Evolutionary conservation across 2,329 filamentous ascomycete species (phyloP).

Genomic region (Mollisiaceae sp.): DNA sequence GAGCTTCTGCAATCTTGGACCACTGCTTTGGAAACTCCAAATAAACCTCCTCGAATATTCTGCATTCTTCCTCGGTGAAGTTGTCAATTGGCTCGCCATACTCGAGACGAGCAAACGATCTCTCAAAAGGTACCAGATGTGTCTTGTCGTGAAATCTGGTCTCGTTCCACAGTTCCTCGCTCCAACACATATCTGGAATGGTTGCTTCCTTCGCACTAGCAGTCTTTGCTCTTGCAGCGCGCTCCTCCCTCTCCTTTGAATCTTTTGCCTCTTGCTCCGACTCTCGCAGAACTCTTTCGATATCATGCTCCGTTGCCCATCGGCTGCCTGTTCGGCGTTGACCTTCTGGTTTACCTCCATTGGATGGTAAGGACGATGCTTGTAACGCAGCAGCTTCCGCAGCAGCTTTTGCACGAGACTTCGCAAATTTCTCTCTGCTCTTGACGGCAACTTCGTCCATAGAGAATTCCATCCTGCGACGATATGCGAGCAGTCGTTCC

Average conservation of each 20-base stretch:
- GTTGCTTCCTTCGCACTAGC: constrained; percentile 78
- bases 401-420: constrained; percentile 34
- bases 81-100: constrained; percentile 76
- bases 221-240: constrained; percentile 70
- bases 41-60: constrained; percentile 75
- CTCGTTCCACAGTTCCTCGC: constrained; percentile 61
- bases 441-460: constrained; percentile 37
- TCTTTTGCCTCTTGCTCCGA: constrained; percentile 75
- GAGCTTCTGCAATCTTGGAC: constrained; percentile 73
- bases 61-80: constrained; percentile 73
- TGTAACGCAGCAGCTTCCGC: constrained; percentile 36
- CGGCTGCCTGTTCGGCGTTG: constrained; percentile 55
- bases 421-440: constrained; percentile 39
- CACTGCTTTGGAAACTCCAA: constrained; percentile 81
- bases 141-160: constrained; percentile 68
- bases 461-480: constrained; percentile 40
- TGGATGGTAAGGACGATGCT: constrained; percentile 43
- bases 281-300: constrained; percentile 74
- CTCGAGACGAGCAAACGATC: constrained; percentile 72
- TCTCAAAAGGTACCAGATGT: constrained; percentile 66
- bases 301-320: constrained; percentile 74
- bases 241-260: constrained; percentile 67
- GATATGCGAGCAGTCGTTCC: constrained; percentile 37
- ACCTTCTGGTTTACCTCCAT: constrained; percentile 63
- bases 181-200: constrained; percentile 73